Evolutionary conservation across 306 rosid species (phyloP).

Genomic region (Spatholobus suberectus): DNA sequence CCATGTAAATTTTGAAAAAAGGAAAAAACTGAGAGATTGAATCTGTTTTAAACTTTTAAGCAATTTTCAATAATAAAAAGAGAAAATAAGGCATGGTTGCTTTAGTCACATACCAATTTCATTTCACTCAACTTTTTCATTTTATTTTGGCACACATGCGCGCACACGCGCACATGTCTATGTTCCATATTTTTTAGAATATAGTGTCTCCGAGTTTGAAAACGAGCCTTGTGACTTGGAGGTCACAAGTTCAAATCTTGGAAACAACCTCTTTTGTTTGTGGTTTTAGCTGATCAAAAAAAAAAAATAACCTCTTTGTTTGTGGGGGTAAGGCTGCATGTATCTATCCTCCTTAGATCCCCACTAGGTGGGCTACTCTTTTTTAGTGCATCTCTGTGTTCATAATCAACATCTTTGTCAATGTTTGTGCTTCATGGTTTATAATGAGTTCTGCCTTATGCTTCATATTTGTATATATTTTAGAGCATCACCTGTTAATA

Average conservation of each 20-base stretch:
- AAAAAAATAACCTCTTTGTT: not conserved
- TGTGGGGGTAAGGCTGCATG: not conserved
- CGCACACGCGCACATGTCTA: not conserved
- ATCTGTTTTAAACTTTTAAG: not conserved
- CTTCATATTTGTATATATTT: constrained; percentile 11
- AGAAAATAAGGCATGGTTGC: not conserved
- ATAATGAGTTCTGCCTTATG: constrained; percentile 34
- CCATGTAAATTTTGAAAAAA: not conserved
- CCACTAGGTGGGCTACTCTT: not conserved
- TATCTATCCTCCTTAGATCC: not conserved
- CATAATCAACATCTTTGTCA: not conserved
- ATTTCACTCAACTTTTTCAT: constrained; percentile 7
- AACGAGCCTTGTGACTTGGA: not conserved
- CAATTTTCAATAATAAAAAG: not conserved
- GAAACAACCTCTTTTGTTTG: not conserved
- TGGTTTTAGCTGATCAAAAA: no score
- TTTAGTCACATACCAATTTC: not conserved
- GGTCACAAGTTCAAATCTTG: not conserved
- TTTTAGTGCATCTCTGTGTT: not conserved
- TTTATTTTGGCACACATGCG: not conserved
- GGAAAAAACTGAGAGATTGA: not conserved
- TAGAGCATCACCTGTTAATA: constrained; percentile 35
- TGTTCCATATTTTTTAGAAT: constrained; percentile 13
- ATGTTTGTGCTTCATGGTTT: not conserved
- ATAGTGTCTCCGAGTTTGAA: not conserved